Conservation (phyloP, 2,329 filamentous ascomycete species). For the Fusarium torulosum region DNA sequence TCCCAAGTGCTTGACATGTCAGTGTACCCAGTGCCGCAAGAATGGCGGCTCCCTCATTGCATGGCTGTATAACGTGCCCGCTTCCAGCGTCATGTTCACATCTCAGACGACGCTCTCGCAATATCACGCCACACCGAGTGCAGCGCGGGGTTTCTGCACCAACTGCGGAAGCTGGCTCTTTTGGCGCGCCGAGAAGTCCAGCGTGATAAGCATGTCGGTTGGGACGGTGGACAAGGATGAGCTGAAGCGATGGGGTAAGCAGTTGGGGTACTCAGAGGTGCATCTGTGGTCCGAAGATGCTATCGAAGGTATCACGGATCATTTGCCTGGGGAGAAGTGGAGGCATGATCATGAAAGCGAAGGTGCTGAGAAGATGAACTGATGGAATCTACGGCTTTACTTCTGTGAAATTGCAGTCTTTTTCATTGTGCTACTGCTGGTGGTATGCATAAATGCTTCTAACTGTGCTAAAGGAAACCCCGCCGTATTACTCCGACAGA, state of each 20-base stretch:
- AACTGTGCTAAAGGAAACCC: no score
- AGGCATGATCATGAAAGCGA: slow-evolving; percentile 41
- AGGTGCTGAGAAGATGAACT: slow-evolving; percentile 36
- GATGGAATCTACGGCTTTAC: not conserved
- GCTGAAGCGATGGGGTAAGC: slow-evolving; percentile 55
- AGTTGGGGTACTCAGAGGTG: slow-evolving; percentile 54
- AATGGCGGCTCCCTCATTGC: slow-evolving; percentile 62
- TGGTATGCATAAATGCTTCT: no score
- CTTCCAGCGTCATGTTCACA: slow-evolving; percentile 53
- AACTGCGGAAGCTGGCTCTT: slow-evolving; percentile 64
- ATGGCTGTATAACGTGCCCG: slow-evolving; percentile 55
- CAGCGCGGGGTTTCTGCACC: slow-evolving; percentile 62
- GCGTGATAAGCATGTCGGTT: slow-evolving; percentile 54
- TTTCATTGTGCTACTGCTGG: no score
- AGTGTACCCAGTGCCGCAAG: slow-evolving; percentile 68
- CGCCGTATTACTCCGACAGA: no score
- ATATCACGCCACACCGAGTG: slow-evolving; percentile 57
- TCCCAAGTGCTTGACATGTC: slow-evolving; percentile 60
- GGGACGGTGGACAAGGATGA: slow-evolving; percentile 61
- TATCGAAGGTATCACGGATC: slow-evolving; percentile 63
- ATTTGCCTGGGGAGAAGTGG: slow-evolving; percentile 49
- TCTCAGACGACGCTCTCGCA: slow-evolving; percentile 52
- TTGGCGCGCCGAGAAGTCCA: slow-evolving; percentile 54
- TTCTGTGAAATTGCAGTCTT: slow-evolving; percentile 8
- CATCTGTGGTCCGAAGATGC: slow-evolving; percentile 61